These are phyloP conservation scores for Vaccinium macrocarpon DNA, from an alignment of 148 eudicot genomes.

Conservation along the genomic window DNA sequence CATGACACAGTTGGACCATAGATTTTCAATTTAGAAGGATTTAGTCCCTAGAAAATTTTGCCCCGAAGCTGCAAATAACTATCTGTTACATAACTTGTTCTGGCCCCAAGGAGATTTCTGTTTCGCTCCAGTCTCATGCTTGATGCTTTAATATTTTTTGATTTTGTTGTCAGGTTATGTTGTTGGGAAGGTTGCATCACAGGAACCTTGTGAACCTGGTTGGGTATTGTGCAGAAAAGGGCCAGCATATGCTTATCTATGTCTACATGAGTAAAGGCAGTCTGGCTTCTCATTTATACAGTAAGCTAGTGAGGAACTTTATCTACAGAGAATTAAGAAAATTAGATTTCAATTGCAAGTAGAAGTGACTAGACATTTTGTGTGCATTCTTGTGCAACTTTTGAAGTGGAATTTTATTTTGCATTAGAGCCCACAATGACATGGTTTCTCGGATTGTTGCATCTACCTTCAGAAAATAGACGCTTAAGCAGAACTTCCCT, in stretches of 20 bases:
- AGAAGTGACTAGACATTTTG: background rate
- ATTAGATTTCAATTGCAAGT: background rate
- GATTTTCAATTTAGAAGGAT: background rate
- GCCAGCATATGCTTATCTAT: slow-evolving; percentile 85
- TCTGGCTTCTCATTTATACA: slow-evolving; percentile 79
- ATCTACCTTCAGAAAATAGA: background rate
- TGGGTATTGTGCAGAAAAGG: slow-evolving; percentile 93
- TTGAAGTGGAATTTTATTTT: background rate
- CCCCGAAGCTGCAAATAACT: background rate
- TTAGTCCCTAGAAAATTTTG: background rate
- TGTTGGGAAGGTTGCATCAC: slow-evolving; percentile 93
- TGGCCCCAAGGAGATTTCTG: background rate
- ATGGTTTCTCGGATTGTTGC: background rate
- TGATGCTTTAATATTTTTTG: background rate
- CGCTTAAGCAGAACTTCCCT: background rate
- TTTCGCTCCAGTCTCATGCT: background rate
- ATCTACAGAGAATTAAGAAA: background rate
- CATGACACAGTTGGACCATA: background rate
- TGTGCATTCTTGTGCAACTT: background rate
- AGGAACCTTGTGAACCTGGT: slow-evolving; percentile 94
- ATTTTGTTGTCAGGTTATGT: slow-evolving; percentile 60
- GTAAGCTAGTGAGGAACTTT: slow-evolving; percentile 44
- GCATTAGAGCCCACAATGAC: background rate
- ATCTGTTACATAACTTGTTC: background rate
- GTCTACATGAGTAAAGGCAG: slow-evolving; percentile 92